phyloP scores from a whole-genome alignment of 345 rosid species.

The Syzygium oleosum region DNA sequence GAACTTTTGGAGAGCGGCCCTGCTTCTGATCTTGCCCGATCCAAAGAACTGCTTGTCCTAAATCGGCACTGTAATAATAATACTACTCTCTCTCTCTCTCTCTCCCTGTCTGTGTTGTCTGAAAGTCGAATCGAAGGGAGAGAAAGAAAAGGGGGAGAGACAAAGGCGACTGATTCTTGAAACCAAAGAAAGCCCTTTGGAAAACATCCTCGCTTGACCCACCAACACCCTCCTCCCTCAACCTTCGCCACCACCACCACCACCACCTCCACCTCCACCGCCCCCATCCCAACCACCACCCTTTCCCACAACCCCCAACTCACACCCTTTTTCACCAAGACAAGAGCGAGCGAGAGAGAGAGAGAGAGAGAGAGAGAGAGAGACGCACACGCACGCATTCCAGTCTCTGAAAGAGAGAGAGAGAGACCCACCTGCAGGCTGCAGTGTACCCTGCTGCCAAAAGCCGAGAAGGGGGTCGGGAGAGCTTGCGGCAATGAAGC shows the following conservation, averaged over 20 bases:
- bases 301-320: not conserved
- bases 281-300: not conserved
- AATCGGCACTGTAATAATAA: not conserved
- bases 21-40: not conserved
- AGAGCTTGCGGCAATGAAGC: constrained; percentile 43
- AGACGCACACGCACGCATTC: not conserved
- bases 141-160: not conserved
- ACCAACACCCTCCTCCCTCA: not conserved
- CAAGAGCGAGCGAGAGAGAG: not conserved
- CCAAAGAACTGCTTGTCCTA: not conserved
- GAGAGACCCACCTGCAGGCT: not conserved
- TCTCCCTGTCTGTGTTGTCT: not conserved
- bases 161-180: not conserved
- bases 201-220: not conserved
- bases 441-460: not conserved
- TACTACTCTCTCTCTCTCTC: not conserved
- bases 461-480: not conserved
- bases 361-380: not conserved
- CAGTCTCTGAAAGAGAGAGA: not conserved
- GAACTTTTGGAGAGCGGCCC: not conserved
- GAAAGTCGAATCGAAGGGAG: not conserved
- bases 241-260: not conserved
- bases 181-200: not conserved
- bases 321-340: constrained; percentile 1
- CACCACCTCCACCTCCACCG: not conserved